A percentile compares a stretch with the other conserved stretches of the same genome.
These are phyloP conservation scores for Luvunga scandens DNA, from an alignment of 345 rosid species.

Conservation along the genomic window DNA sequence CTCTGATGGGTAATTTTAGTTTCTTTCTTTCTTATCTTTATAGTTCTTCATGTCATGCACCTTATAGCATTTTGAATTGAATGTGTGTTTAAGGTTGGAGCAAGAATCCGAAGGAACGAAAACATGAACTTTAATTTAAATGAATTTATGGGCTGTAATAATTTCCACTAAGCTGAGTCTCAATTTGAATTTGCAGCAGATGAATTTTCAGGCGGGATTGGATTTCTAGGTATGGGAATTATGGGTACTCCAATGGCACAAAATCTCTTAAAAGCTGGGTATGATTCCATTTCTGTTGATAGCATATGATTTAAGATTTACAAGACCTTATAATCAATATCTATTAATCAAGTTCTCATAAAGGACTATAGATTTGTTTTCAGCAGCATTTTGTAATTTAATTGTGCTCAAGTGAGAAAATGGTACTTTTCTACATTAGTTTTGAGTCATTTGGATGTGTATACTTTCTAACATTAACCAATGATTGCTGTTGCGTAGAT, in stretches of 20 bases:
- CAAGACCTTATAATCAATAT: not conserved
- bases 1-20: not conserved
- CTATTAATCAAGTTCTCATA: not conserved
- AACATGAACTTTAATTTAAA: not conserved
- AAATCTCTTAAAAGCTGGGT: slow-evolving; percentile 94
- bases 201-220: slow-evolving; percentile 44
- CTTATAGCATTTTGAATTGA: not conserved
- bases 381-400: not conserved
- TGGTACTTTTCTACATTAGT: not conserved
- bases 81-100: not conserved
- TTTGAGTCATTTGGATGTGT: not conserved
- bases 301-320: not conserved
- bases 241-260: slow-evolving; percentile 96
- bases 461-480: slow-evolving; percentile 4
- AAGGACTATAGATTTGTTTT: not conserved
- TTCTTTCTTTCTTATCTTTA: not conserved
- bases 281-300: slow-evolving; percentile 17
- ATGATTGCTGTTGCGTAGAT: slow-evolving; percentile 40
- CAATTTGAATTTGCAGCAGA: slow-evolving; percentile 29
- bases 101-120: not conserved
- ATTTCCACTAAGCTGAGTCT: not conserved
- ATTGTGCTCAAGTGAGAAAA: not conserved
- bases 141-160: not conserved
- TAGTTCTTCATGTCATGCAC: not conserved
- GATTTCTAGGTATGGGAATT: slow-evolving; percentile 93